Evolutionary conservation across 805 yeast species (phyloP).

Genomic region (Wickerhamomyces xylosicus): DNA sequence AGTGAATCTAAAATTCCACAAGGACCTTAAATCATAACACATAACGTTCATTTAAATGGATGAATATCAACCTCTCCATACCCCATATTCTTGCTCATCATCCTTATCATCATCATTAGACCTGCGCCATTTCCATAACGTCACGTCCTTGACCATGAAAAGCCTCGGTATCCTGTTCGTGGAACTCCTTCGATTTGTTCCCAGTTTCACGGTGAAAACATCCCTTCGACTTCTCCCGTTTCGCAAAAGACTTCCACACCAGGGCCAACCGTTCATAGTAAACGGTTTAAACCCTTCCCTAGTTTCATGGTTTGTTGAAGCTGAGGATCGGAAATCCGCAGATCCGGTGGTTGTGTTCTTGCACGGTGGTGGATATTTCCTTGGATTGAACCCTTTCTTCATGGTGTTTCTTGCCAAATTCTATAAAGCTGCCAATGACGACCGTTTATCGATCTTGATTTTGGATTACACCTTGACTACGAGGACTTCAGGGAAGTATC

Average conservation of each 20-base stretch:
- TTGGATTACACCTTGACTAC: constrained; percentile 22
- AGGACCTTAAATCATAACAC: too few species aligned
- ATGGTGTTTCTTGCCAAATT: constrained; percentile 3
- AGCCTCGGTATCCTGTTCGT: too few species aligned
- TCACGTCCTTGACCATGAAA: too few species aligned
- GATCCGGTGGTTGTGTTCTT: constrained; percentile 11
- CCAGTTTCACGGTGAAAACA: not conserved
- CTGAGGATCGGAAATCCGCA: constrained; percentile 12
- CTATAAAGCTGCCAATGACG: constrained; percentile 2
- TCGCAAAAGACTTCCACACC: not conserved
- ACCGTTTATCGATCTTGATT: constrained; percentile 14
- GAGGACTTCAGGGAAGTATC: constrained; percentile 8
- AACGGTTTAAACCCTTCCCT: constrained; percentile 2
- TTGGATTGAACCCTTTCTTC: constrained; percentile 6
- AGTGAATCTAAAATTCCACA: too few species aligned
- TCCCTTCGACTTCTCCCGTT: not conserved
- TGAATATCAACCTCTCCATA: too few species aligned
- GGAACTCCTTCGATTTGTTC: not conserved
- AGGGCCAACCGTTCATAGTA: constrained; percentile 1
- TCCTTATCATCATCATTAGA: too few species aligned
- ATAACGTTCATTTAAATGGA: too few species aligned
- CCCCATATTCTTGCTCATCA: too few species aligned
- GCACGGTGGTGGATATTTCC: constrained; percentile 13
- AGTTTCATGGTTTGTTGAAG: constrained; percentile 17
- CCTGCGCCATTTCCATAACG: too few species aligned